Base-by-base conservation (phyloP, 2,329 filamentous ascomycete genomes). In the Clarireedia monteithiana region DNA sequence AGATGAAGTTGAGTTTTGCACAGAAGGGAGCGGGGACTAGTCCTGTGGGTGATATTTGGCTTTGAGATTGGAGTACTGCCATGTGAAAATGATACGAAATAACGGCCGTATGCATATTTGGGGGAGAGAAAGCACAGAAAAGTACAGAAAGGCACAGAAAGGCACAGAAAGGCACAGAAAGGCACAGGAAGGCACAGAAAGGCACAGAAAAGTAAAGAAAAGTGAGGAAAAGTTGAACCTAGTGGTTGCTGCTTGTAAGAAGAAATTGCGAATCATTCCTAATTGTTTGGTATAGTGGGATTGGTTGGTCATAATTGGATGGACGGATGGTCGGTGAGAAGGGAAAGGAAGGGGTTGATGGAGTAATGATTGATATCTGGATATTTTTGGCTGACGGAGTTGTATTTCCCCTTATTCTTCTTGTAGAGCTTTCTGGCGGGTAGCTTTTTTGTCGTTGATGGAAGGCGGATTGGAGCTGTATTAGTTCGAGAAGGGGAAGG, bases 1-100 rank as follows among this genome's bases (percentile, higher is more conserved):
- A 67, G 15, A 65, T 67, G 64, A 64, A 66, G 40, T 55, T 68
- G 46, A 63, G 64, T 54, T 68, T 68, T 27, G 60, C 50, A 46
- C 57, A 61, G 30, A 61, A 55, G 42, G 60, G 56, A 20, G 39
- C 15, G 53, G 39, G 20, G n/a, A 24, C 6, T 46, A 20, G 39
- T 30, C 26, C 48, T 50, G 48, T 53, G 15, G 58, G 59, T 40
- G 62, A 65, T 59, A 56, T 57, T 20, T 66, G 65, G 65, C 46
- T 66, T 45, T 67, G 48, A 60, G 17, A 2, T 17, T 7, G 12
- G 17, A 46, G 17, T 5, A 4, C 17, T 46, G 23, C 23, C 1
- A 42, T n/a, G 6, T 10, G 39, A 6, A n/a, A 14, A 42, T 42
- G 5, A 20, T n/a, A 20, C 9, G 39, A 34, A 12, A 34, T 34